These are phyloP conservation scores for Ceratocystis alfenasii DNA, from an alignment of 2,329 filamentous ascomycete genomes.

Conservation along the genomic window DNA sequence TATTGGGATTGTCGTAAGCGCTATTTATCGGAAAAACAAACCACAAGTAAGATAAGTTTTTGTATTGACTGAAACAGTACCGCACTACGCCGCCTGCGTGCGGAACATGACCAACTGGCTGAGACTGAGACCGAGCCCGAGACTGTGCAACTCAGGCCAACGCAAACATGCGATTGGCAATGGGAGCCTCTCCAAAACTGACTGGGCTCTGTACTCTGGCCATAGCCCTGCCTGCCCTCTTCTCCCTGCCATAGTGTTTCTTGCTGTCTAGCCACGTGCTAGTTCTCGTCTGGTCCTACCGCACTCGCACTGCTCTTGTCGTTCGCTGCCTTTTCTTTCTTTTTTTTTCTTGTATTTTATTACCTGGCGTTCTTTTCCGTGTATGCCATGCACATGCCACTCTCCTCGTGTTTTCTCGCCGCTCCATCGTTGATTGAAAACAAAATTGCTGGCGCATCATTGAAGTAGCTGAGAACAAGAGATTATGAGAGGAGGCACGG, in stretches of 20 bases:
- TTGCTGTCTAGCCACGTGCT: conserved; percentile 1
- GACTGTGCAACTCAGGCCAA: background rate
- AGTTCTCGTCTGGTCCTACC: background rate
- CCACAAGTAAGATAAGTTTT: background rate
- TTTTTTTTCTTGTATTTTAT: background rate
- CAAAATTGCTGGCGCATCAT: no score
- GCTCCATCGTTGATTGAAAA: background rate
- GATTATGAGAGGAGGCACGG: background rate
- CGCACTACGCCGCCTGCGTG: no score
- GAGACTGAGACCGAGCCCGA: conserved; percentile 6
- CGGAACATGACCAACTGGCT: background rate
- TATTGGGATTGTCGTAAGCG: no score
- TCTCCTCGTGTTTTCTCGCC: background rate
- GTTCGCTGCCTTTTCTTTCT: background rate
- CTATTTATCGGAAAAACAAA: background rate
- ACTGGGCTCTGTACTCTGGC: background rate
- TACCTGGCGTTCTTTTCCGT: no score
- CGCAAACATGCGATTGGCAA: background rate
- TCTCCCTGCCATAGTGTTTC: background rate
- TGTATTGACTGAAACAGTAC: background rate
- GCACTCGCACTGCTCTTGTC: background rate
- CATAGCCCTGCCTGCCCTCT: background rate
- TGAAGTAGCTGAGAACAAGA: background rate
- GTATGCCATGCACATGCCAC: background rate
- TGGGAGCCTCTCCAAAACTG: background rate